Percentiles rank a stretch among this genome's conserved stretches.
Evolutionary conservation across 1,284 basidiomycete species (phyloP).

Genomic region (Ustilago esculenta): DNA sequence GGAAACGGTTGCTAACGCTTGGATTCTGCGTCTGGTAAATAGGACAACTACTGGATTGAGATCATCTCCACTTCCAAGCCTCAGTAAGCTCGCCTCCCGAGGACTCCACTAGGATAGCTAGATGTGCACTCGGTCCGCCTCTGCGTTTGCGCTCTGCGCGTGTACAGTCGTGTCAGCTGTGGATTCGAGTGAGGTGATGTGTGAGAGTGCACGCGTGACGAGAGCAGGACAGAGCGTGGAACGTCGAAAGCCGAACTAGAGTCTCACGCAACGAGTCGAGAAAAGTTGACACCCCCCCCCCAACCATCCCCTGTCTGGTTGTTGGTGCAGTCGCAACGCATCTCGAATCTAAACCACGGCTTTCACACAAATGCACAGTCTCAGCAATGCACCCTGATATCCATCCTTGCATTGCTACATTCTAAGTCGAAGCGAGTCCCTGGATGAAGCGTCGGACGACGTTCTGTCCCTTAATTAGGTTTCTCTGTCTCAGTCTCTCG

Average conservation of each 20-base stretch:
- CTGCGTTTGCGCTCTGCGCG: too few relatives aligned
- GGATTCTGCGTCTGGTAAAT: background rate
- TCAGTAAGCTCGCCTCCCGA: conserved; percentile 38
- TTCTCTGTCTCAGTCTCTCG: conserved; percentile 80
- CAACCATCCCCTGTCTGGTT: too few relatives aligned
- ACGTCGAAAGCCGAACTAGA: background rate
- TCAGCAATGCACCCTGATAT: too few relatives aligned
- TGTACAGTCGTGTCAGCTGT: too few relatives aligned
- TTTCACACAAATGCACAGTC: too few relatives aligned
- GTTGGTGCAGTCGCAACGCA: conserved; percentile 1
- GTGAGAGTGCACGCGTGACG: too few relatives aligned
- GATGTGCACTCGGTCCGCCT: too few relatives aligned
- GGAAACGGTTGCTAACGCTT: conserved; percentile 10
- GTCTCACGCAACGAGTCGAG: too few relatives aligned
- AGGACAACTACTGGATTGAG: conserved; percentile 71
- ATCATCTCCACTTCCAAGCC: conserved; percentile 63
- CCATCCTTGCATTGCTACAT: background rate
- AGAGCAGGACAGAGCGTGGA: too few relatives aligned
- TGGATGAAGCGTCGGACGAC: conserved; percentile 35
- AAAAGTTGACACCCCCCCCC: too few relatives aligned
- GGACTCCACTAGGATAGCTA: too few relatives aligned
- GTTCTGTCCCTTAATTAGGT: conserved; percentile 71
- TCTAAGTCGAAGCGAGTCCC: conserved; percentile 19
- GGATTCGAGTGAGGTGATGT: too few relatives aligned
- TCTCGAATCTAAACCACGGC: conserved; percentile 5